phyloP scores from a whole-genome alignment of 495 filamentous ascomycete genomes.

The Hypoxylon lienhwacheense region DNA sequence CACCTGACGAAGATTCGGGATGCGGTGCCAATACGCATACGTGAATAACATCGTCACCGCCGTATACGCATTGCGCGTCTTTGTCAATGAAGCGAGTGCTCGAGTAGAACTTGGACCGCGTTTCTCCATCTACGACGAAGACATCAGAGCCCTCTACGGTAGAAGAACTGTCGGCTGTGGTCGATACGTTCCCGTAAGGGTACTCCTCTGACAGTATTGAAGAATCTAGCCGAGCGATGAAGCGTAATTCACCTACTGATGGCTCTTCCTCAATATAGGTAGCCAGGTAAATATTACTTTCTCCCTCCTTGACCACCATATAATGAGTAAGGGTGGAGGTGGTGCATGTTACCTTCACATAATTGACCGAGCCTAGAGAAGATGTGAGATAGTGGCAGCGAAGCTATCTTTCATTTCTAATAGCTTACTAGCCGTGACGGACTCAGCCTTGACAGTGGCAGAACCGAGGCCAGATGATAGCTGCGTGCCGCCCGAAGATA shows the following conservation, averaged over 20 bases:
- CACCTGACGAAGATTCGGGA: slow-evolving; percentile 57
- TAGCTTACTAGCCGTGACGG: slow-evolving; percentile 37
- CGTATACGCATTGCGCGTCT: slow-evolving; percentile 60
- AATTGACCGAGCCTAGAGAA: slow-evolving; percentile 44
- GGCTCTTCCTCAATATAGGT: slow-evolving; percentile 65
- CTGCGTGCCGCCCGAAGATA: slow-evolving; percentile 55
- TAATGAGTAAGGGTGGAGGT: slow-evolving; percentile 65
- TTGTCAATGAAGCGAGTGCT: slow-evolving; percentile 69
- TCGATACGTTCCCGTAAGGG: slow-evolving; percentile 52
- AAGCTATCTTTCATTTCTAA: background rate
- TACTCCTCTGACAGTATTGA: slow-evolving; percentile 58
- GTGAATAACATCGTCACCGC: slow-evolving; percentile 47
- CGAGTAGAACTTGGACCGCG: slow-evolving; percentile 70
- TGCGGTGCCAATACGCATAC: slow-evolving; percentile 57
- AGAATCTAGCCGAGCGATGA: slow-evolving; percentile 63
- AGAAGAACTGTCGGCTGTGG: slow-evolving; percentile 52
- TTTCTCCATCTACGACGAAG: slow-evolving; percentile 61
- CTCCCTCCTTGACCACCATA: slow-evolving; percentile 61
- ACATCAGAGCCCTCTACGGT: slow-evolving; percentile 66
- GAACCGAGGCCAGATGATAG: slow-evolving; percentile 63
- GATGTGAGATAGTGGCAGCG: slow-evolving; percentile 6
- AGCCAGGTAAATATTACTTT: slow-evolving; percentile 63
- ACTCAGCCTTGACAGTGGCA: slow-evolving; percentile 58
- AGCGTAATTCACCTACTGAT: slow-evolving; percentile 62
- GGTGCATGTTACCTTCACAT: slow-evolving; percentile 64